Evolutionary conservation across 352 stramenopile genomes (phyloP), one percentile per base, ranked within the genome.

Genomic region (Globisporangium mamillatum): DNA sequence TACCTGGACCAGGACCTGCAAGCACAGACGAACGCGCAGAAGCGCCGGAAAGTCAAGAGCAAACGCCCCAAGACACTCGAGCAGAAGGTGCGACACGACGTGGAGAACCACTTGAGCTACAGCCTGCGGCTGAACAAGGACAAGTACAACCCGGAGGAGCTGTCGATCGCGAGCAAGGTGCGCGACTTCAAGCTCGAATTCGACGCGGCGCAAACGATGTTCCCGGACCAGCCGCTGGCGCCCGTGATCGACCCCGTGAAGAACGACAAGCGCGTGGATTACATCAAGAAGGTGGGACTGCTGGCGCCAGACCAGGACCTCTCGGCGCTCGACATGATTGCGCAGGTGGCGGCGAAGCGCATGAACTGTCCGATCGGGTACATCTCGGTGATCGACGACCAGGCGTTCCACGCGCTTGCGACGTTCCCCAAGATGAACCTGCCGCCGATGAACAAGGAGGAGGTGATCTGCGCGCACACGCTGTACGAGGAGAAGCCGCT

Each of bases 401-500:
- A 72, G 34, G 60, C 81, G 32, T 86, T 86, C 74, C 78, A 80
- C 66, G 73, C 69, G 46, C 18, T 65, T 0, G 60, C 41, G 22
- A 65, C 60, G 38, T 65, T 57, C 20, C 56, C 56, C 4, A 16
- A 56, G 60, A 55, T 38, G n/a, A 55, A 55, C 27, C 10, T 52
- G 2, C 34, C 52, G n/a, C 29, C 62, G 7, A 67, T 67, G 29
- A 71, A 75, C 6, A n/a, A n/a, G n/a, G n/a, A n/a, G n/a, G 76
- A 88, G 53, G 81, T 78, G 66, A 79, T 88, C 61, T 90, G 82
- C 60, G 63, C 75, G 16, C 75, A 87, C 70, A 81, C 67, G 4
- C 56, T 86, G 44, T 90, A 90, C 77, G 75, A 73, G 4, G 80
- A 90, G 69, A 75, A 72, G 60, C 80, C 80, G 5, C 54, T 90